Evolutionary conservation across 805 yeast genomes (phyloP).

Genomic region (Saccharomycopsis fodiens): DNA sequence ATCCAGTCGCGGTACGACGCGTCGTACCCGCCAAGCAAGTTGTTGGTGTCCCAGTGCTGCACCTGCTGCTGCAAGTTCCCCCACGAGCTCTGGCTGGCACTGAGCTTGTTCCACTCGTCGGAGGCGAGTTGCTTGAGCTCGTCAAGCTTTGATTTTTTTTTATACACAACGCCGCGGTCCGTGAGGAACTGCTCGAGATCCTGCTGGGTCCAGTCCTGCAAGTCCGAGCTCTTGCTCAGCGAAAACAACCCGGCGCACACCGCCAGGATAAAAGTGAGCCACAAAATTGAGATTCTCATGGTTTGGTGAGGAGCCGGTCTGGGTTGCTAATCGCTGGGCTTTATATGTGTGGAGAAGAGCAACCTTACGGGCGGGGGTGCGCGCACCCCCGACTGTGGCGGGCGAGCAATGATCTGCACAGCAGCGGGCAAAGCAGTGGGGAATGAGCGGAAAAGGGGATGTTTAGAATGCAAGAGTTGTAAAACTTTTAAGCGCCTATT

Average conservation of each 20-base stretch:
- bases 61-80: conserved; percentile 9
- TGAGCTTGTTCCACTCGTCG: conserved; percentile 25
- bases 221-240: background rate
- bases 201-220: conserved; percentile 36
- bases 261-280: background rate
- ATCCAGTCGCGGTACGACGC: conserved; percentile 32
- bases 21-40: conserved; percentile 3
- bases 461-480: too few species aligned
- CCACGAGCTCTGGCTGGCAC: conserved; percentile 8
- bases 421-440: too few species aligned
- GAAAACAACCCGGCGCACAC: background rate
- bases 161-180: conserved; percentile 25
- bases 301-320: too few species aligned
- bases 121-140: conserved; percentile 27
- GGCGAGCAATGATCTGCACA: too few species aligned
- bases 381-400: too few species aligned
- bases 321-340: too few species aligned
- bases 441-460: too few species aligned
- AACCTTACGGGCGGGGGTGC: too few species aligned
- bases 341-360: too few species aligned
- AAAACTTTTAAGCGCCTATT: too few species aligned
- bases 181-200: conserved; percentile 28
- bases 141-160: conserved; percentile 22
- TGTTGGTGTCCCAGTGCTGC: background rate
- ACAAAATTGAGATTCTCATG: background rate